Percentiles rank a stretch among this genome's conserved stretches.
Evolutionary conservation across 768 basidiomycete species (phyloP).

Genomic region (Lactifluus echinatus): DNA sequence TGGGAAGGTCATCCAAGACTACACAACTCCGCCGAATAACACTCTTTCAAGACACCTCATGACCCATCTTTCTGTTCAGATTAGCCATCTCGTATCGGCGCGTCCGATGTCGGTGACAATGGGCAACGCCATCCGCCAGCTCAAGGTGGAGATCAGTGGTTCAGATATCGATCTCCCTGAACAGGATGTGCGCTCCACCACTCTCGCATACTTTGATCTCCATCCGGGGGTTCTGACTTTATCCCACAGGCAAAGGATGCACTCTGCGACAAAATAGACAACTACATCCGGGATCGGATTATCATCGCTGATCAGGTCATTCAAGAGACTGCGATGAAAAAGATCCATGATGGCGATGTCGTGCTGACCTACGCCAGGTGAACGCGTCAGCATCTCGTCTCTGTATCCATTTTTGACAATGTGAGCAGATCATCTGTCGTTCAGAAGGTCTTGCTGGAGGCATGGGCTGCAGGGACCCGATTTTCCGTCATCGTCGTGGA

Average conservation of each 20-base stretch:
- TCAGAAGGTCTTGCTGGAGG: constrained; percentile 76
- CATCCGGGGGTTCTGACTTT: background rate
- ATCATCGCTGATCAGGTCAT: constrained; percentile 91
- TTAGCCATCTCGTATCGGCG: constrained; percentile 79
- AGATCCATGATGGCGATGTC: constrained; percentile 91
- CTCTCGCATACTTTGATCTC: background rate
- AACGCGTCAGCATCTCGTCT: background rate
- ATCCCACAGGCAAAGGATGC: constrained; percentile 73
- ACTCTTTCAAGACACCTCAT: constrained; percentile 87
- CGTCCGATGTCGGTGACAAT: constrained; percentile 89
- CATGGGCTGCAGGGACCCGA: constrained; percentile 60
- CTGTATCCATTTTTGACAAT: constrained; percentile 3
- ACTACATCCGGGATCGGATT: constrained; percentile 90
- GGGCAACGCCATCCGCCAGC: constrained; percentile 89
- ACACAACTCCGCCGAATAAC: constrained; percentile 76
- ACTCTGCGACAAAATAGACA: constrained; percentile 78
- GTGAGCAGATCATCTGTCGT: constrained; percentile 79
- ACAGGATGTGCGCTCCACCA: constrained; percentile 63
- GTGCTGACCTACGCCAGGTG: constrained; percentile 91
- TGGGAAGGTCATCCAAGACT: constrained; percentile 79
- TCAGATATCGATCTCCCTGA: constrained; percentile 91
- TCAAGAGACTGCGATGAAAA: constrained; percentile 76
- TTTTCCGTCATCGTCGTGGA: constrained; percentile 94
- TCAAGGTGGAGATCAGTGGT: constrained; percentile 91
- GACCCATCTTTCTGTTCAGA: constrained; percentile 89